Conservation (phyloP, 345 rosid species). For the Citrus unshiu region DNA sequence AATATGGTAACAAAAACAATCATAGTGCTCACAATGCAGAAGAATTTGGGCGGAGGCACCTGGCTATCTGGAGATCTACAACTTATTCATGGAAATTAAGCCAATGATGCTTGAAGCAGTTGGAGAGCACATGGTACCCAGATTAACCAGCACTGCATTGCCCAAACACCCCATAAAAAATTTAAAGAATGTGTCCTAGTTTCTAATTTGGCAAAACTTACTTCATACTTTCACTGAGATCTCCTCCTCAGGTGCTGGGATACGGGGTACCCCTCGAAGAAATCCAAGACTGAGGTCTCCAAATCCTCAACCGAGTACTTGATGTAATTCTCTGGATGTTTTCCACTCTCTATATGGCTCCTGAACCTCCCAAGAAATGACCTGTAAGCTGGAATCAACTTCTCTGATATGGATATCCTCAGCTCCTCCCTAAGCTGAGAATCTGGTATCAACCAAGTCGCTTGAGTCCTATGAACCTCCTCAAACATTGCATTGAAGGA, state of each 20-base stretch:
- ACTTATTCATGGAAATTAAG: neutral
- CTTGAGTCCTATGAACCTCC: slow-evolving; percentile 82
- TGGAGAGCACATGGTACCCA: slow-evolving; percentile 23
- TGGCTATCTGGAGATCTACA: slow-evolving; percentile 24
- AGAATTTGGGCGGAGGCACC: slow-evolving; percentile 40
- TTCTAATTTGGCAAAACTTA: slow-evolving; percentile 41
- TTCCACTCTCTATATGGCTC: slow-evolving; percentile 87
- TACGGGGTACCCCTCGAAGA: slow-evolving; percentile 81
- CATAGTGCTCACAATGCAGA: slow-evolving; percentile 47
- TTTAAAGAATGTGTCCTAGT: slow-evolving; percentile 59
- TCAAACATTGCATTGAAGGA: slow-evolving; percentile 86
- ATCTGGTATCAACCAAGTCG: slow-evolving; percentile 80
- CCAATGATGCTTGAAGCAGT: slow-evolving; percentile 11
- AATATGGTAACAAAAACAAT: slow-evolving; percentile 36
- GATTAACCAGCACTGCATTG: slow-evolving; percentile 26
- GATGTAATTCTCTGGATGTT: slow-evolving; percentile 90
- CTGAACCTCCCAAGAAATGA: slow-evolving; percentile 93
- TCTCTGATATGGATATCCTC: slow-evolving; percentile 77
- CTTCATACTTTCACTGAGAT: slow-evolving; percentile 46
- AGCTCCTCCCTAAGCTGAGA: slow-evolving; percentile 88
- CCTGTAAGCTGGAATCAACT: slow-evolving; percentile 85
- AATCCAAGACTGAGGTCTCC: slow-evolving; percentile 80
- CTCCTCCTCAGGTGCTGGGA: slow-evolving; percentile 81
- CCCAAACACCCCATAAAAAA: slow-evolving; percentile 51
- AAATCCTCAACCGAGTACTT: slow-evolving; percentile 86